A percentile compares a stretch with the other conserved stretches of the same genome.
These are phyloP conservation scores for Recurvomyces mirabilis DNA, from an alignment of 495 filamentous ascomycete species.

Conservation along the genomic window DNA sequence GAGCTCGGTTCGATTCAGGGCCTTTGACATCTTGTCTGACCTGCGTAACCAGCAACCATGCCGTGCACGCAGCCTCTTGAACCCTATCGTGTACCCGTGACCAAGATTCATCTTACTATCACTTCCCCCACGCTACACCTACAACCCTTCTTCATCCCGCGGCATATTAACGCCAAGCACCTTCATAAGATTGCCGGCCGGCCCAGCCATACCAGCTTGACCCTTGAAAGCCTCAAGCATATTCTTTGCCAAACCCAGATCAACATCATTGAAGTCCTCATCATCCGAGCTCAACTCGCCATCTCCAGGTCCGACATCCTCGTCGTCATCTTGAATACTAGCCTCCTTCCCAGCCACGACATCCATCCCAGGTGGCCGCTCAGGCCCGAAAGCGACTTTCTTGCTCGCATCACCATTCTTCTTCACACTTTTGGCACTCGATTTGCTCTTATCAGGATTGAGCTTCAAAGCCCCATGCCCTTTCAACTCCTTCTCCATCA, in stretches of 20 bases:
- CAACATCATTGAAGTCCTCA: constrained; percentile 54
- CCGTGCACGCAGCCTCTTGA: no score
- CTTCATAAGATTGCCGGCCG: constrained; percentile 72
- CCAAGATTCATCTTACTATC: no score
- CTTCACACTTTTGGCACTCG: constrained; percentile 1
- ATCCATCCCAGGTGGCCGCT: constrained; percentile 10
- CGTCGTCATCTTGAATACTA: constrained; percentile 8
- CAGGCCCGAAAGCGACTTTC: constrained; percentile 12
- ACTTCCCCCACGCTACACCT: no score
- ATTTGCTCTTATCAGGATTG: constrained; percentile 28
- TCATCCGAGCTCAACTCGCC: constrained; percentile 27
- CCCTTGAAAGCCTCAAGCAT: constrained; percentile 84
- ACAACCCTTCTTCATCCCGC: no score
- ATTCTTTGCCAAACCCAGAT: constrained; percentile 83
- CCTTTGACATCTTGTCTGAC: no score
- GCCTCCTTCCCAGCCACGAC: background rate
- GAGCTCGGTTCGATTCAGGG: no score
- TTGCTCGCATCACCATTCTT: constrained; percentile 1
- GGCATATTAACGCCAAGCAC: constrained; percentile 75
- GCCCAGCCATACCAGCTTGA: constrained; percentile 73
- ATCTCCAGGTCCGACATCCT: constrained; percentile 26
- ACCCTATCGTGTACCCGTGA: no score
- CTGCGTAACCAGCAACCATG: no score
- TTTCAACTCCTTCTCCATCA: constrained; percentile 74
- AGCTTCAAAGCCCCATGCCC: constrained; percentile 63